These are phyloP conservation scores for Podospora australis DNA, from an alignment of 495 filamentous ascomycete species.

Conservation along the genomic window DNA sequence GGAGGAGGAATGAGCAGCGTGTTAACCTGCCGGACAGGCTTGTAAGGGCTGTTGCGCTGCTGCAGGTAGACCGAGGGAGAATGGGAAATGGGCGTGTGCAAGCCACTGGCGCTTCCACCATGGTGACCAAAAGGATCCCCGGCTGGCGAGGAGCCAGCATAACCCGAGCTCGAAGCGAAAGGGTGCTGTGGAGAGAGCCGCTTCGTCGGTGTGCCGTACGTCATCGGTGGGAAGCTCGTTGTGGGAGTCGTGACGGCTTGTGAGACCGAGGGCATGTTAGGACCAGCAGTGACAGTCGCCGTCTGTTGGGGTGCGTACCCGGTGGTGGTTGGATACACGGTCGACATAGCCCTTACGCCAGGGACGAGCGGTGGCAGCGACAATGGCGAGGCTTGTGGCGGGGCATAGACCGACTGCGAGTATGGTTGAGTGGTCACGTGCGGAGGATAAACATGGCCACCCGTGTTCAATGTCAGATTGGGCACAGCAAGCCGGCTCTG, in stretches of 20 bases:
- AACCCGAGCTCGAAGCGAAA: conserved; percentile 22
- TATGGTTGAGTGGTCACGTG: conserved; percentile 11
- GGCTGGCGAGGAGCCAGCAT: conserved; percentile 44
- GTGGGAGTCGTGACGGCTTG: conserved; percentile 17
- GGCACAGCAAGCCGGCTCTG: conserved; percentile 34
- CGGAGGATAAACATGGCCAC: conserved; percentile 8
- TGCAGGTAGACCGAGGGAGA: conserved; percentile 54
- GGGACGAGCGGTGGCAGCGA: conserved; percentile 40
- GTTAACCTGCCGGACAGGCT: conserved; percentile 80
- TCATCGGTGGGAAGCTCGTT: conserved; percentile 15
- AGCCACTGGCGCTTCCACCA: conserved; percentile 24
- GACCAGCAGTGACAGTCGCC: conserved; percentile 27
- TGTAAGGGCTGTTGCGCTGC: conserved; percentile 76
- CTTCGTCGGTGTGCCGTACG: conserved; percentile 40
- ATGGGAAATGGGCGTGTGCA: conserved; percentile 50
- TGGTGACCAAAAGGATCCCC: conserved; percentile 39
- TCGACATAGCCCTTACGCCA: conserved; percentile 45
- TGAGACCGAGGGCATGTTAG: conserved; percentile 8
- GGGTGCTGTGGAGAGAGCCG: conserved; percentile 30
- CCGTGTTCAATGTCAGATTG: conserved; percentile 39
- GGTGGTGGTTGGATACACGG: conserved; percentile 34
- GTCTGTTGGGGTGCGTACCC: conserved; percentile 26
- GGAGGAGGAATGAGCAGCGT: conserved; percentile 86
- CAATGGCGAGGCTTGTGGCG: conserved; percentile 28
- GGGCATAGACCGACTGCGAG: conserved; percentile 20